phyloP scores from a whole-genome alignment of 768 basidiomycete species.

The Clavulina sp. region DNA sequence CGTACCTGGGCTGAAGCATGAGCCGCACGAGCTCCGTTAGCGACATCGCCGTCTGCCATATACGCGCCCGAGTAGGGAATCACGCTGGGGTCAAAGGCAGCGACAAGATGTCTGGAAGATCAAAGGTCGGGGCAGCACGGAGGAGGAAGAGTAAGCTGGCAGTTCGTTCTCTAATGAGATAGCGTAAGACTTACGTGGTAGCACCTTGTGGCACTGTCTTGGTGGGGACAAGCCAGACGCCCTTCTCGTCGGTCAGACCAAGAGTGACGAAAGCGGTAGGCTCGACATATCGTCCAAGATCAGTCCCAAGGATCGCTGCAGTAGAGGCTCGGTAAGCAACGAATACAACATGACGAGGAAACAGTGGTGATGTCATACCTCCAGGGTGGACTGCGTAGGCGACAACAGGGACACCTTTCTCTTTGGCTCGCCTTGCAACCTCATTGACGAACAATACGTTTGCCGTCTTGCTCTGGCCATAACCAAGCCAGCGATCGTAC shows the following conservation, averaged over 20 bases:
- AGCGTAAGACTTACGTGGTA: conserved; percentile 1
- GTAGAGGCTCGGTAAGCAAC: no score
- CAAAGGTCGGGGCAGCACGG: no score
- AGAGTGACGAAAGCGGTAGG: neutral
- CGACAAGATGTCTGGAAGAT: conserved; percentile 9
- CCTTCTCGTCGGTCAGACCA: conserved; percentile 3
- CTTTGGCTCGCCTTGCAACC: neutral
- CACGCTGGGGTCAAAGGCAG: conserved; percentile 10
- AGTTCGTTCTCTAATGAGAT: neutral
- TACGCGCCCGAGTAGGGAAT: neutral
- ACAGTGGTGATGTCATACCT: neutral
- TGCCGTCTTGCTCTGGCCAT: conserved; percentile 9
- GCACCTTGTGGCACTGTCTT: conserved; percentile 4
- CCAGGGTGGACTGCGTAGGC: conserved; percentile 2
- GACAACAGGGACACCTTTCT: neutral
- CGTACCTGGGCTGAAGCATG: no score
- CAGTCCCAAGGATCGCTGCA: neutral
- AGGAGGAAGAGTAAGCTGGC: neutral
- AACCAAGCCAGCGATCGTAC: conserved; percentile 1
- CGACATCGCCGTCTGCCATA: neutral
- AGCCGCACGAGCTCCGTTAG: no score
- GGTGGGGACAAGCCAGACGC: neutral
- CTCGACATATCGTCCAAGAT: neutral
- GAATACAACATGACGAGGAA: neutral
- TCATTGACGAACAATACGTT: conserved; percentile 9